A percentile compares a stretch with the other conserved stretches of the same genome.
These are phyloP conservation scores for Fusarium sororula DNA, from an alignment of 2,329 filamentous ascomycete genomes.

Conservation along the genomic window DNA sequence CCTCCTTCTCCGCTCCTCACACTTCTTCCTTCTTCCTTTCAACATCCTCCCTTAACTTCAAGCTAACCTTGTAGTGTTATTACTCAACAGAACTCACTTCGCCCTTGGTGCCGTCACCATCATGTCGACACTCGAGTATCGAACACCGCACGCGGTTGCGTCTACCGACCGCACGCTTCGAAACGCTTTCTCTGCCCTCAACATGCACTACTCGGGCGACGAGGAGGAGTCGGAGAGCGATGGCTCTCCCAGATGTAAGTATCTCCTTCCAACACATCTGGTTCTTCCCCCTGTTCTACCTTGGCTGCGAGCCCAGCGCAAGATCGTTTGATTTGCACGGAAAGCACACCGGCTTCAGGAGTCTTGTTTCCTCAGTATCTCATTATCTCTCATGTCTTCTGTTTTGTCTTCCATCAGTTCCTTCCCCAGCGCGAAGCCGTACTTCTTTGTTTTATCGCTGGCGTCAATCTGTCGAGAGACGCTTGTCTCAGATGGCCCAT, in stretches of 20 bases:
- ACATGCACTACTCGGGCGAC: background rate
- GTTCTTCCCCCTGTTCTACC: background rate
- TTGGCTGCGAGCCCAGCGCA: background rate
- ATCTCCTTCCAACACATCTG: background rate
- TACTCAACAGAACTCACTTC: background rate
- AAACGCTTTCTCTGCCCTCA: slow-evolving; percentile 11
- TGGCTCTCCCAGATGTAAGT: slow-evolving; percentile 10
- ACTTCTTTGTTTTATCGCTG: background rate
- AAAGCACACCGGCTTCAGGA: background rate
- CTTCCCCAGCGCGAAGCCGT: background rate
- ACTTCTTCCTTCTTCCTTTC: background rate
- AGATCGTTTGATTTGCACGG: background rate
- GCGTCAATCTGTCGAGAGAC: background rate
- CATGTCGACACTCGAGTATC: slow-evolving; percentile 21
- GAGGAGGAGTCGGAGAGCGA: slow-evolving; percentile 3
- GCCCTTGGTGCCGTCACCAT: background rate
- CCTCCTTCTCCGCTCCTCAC: background rate
- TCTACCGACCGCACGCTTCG: background rate
- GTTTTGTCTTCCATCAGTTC: background rate
- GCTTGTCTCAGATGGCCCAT: background rate
- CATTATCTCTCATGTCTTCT: background rate
- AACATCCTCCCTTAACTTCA: background rate
- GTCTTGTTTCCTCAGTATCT: background rate
- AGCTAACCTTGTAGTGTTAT: background rate
- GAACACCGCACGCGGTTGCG: background rate